Evolutionary conservation across 2,329 filamentous ascomycete species (phyloP).

Genomic region (Zelopaecilomyces penicillatus): DNA sequence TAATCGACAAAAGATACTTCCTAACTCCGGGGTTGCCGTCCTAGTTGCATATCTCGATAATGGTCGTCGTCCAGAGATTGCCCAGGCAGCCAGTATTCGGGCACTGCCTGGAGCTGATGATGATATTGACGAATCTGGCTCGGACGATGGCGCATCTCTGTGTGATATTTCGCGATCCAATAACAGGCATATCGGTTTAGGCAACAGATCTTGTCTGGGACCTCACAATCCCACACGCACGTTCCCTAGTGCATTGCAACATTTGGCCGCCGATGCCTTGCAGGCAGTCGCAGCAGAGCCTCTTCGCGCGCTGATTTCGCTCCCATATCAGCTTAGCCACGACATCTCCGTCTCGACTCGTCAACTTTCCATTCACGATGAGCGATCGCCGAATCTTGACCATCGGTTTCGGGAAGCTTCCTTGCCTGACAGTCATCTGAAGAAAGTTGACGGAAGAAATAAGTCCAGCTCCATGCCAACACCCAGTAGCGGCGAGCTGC

Average conservation of each 20-base stretch:
- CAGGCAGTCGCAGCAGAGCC: slow-evolving; percentile 17
- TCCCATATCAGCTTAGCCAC: slow-evolving; percentile 13
- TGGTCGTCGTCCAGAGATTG: slow-evolving; percentile 58
- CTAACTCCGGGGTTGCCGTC: slow-evolving; percentile 56
- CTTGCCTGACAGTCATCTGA: slow-evolving; percentile 6
- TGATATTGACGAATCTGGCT: slow-evolving; percentile 12
- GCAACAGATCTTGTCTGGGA: no score
- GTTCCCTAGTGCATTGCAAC: slow-evolving; percentile 21
- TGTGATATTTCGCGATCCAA: no score
- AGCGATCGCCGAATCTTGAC: slow-evolving; percentile 13
- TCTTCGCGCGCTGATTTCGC: slow-evolving; percentile 6
- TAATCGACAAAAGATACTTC: slow-evolving; percentile 44
- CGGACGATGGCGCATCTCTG: no score
- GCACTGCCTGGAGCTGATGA: slow-evolving; percentile 37
- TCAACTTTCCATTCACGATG: slow-evolving; percentile 27
- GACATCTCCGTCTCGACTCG: slow-evolving; percentile 23
- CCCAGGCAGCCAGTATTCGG: slow-evolving; percentile 44
- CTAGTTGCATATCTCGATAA: slow-evolving; percentile 57
- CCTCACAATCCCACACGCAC: no score
- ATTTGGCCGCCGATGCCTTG: slow-evolving; percentile 25
- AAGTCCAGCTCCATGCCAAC: slow-evolving; percentile 17
- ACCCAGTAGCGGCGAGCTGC: slow-evolving; percentile 22
- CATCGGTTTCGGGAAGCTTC: slow-evolving; percentile 5
- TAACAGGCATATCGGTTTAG: no score
- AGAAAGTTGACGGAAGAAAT: slow-evolving; percentile 7